Conservation (phyloP, 2,329 filamentous ascomycete genomes). For the Zalaria sp. region DNA sequence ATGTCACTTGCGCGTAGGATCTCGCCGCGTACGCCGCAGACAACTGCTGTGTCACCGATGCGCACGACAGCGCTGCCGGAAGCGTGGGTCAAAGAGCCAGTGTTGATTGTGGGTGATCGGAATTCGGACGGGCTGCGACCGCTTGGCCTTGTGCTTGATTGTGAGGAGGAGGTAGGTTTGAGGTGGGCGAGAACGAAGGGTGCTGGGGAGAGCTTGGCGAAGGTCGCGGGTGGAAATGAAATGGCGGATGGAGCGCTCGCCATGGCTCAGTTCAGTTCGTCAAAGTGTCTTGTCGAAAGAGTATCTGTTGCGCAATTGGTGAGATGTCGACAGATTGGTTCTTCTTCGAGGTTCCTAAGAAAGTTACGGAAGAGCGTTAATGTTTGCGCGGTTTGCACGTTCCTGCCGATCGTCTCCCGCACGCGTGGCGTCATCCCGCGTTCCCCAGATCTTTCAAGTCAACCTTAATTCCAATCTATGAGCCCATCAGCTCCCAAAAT, state of each 20-base stretch:
- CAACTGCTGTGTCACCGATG: constrained; percentile 80
- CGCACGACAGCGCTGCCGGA: constrained; percentile 83
- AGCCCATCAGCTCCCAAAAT: too few relatives aligned
- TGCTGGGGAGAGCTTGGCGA: constrained; percentile 79
- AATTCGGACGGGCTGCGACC: constrained; percentile 58
- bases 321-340: too few relatives aligned
- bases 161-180: constrained; percentile 39
- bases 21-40: constrained; percentile 83
- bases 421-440: too few relatives aligned
- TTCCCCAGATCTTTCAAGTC: too few relatives aligned
- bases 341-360: too few relatives aligned
- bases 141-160: constrained; percentile 59
- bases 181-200: constrained; percentile 86
- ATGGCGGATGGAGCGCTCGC: constrained; percentile 14
- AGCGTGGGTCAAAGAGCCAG: constrained; percentile 72
- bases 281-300: too few relatives aligned
- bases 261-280: constrained; percentile 1
- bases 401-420: too few relatives aligned
- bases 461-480: too few relatives aligned
- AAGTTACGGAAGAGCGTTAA: too few relatives aligned
- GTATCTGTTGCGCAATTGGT: too few relatives aligned
- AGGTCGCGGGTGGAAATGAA: constrained; percentile 51
- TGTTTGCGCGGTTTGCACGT: too few relatives aligned
- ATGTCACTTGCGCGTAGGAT: constrained; percentile 64
- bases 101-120: constrained; percentile 63